These are phyloP conservation scores for Lipomyces chichibuensis DNA, from an alignment of 805 yeast species.

Conservation along the genomic window DNA sequence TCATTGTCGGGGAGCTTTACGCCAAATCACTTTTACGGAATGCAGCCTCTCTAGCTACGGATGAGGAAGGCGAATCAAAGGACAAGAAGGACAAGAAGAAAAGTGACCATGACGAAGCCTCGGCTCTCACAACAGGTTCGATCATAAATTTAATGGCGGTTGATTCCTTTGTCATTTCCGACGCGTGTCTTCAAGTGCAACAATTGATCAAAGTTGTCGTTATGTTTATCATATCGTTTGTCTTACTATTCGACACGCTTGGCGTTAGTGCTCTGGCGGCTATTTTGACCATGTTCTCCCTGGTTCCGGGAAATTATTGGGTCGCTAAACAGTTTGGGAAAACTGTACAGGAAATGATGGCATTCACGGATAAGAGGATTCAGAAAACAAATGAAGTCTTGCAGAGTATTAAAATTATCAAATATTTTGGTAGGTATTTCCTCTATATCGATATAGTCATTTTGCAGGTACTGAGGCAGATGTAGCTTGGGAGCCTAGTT, in stretches of 20 bases:
- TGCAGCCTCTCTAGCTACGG: conserved; percentile 28
- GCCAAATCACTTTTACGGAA: conserved; percentile 86
- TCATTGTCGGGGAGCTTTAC: conserved; percentile 86
- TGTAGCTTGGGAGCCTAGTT: conserved; percentile 85
- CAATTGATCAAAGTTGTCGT: conserved; percentile 46
- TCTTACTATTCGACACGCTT: conserved; percentile 13
- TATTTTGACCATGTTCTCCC: conserved; percentile 12
- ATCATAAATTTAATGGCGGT: conserved; percentile 68
- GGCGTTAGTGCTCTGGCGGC: conserved; percentile 25
- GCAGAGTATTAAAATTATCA: conserved; percentile 88
- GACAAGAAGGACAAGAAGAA: conserved; percentile 6
- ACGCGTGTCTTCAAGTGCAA: conserved; percentile 11
- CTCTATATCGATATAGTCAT: neutral
- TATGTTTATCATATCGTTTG: conserved; percentile 11
- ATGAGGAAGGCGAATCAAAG: conserved; percentile 11
- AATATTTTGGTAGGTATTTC: conserved; percentile 62
- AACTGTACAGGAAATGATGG: conserved; percentile 70
- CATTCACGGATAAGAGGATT: conserved; percentile 82
- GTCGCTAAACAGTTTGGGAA: conserved; percentile 63
- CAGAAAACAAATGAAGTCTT: conserved; percentile 90
- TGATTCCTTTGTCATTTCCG: conserved; percentile 18
- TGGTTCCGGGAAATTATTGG: conserved; percentile 71
- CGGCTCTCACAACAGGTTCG: conserved; percentile 14
- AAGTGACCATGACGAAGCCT: conserved; percentile 11
- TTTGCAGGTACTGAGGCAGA: neutral